These are phyloP conservation scores for Thraustochytrium striatum DNA, from an alignment of 352 stramenopile species.

Conservation along the genomic window DNA sequence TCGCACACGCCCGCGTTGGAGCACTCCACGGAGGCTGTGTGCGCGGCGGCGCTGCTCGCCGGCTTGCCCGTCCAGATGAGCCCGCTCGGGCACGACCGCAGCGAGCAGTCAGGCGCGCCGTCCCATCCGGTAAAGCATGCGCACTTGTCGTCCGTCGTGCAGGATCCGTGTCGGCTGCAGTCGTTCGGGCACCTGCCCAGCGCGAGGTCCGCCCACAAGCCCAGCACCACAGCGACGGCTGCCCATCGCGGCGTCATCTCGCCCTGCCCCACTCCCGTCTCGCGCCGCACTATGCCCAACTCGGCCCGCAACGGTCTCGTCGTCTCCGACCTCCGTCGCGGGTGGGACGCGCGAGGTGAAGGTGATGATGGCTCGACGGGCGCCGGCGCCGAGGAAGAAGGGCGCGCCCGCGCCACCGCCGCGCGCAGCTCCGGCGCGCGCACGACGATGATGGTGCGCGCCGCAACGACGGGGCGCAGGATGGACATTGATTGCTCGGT, in stretches of 20 bases:
- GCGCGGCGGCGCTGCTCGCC: constrained; percentile 59
- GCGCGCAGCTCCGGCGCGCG: too few species aligned
- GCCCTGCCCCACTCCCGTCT: background rate
- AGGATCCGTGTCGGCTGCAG: constrained; percentile 1
- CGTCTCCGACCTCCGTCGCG: too few species aligned
- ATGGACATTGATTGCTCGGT: too few species aligned
- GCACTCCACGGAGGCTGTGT: constrained; percentile 42
- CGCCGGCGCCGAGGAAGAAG: too few species aligned
- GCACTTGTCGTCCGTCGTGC: constrained; percentile 59
- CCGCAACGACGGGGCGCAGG: too few species aligned
- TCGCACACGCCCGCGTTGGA: constrained; percentile 35
- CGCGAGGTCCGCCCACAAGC: background rate
- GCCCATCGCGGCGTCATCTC: background rate
- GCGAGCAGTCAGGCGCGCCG: constrained; percentile 63
- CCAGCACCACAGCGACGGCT: background rate
- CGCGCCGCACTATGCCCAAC: background rate
- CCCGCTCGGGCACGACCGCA: constrained; percentile 49
- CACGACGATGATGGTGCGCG: too few species aligned
- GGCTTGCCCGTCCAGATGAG: constrained; percentile 19
- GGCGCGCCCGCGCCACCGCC: too few species aligned
- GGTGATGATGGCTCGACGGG: too few species aligned
- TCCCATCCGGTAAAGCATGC: constrained; percentile 64
- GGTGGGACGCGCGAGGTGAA: too few species aligned
- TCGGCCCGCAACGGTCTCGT: background rate
- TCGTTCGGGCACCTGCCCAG: constrained; percentile 29